Percentiles rank a stretch among this genome's conserved stretches.
Conservation (phyloP, 306 rosid genomes). For the Alnus rubra region DNA sequence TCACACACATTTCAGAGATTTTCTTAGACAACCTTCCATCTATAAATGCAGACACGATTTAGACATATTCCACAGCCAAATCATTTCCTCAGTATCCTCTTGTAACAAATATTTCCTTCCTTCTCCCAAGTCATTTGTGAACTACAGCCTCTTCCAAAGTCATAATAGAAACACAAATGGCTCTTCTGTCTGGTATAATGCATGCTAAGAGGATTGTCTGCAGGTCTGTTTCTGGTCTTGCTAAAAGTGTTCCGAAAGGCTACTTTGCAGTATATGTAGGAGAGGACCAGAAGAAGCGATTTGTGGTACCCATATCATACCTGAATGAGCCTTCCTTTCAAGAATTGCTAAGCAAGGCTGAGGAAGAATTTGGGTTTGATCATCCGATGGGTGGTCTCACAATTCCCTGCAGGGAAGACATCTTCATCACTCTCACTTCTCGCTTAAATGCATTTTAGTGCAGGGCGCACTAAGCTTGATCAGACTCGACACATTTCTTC, state of each 20-base stretch:
- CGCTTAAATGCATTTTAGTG: conserved; percentile 5
- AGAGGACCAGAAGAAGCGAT: conserved; percentile 40
- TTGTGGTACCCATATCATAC: conserved; percentile 39
- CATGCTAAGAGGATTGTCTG: conserved; percentile 15
- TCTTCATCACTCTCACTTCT: conserved; percentile 39
- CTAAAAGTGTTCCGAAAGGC: conserved; percentile 44
- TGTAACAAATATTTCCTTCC: neutral
- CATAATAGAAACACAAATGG: conserved; percentile 30
- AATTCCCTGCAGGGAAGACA: conserved; percentile 46
- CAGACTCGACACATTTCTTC: neutral
- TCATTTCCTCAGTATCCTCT: conserved; percentile 12
- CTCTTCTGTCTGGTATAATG: conserved; percentile 30
- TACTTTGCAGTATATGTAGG: conserved; percentile 55
- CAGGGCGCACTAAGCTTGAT: neutral
- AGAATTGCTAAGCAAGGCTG: conserved; percentile 37
- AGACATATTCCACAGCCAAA: conserved; percentile 14
- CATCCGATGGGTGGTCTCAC: conserved; percentile 61
- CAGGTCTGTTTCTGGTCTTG: conserved; percentile 1
- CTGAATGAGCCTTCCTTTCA: conserved; percentile 45
- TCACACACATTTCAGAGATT: neutral
- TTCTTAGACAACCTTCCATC: neutral
- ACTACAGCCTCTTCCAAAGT: neutral
- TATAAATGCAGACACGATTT: neutral
- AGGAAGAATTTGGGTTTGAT: conserved; percentile 48
- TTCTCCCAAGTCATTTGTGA: conserved; percentile 3